Base-by-base conservation (phyloP, 257 asterid genomes). In the Plantago ovata region DNA sequence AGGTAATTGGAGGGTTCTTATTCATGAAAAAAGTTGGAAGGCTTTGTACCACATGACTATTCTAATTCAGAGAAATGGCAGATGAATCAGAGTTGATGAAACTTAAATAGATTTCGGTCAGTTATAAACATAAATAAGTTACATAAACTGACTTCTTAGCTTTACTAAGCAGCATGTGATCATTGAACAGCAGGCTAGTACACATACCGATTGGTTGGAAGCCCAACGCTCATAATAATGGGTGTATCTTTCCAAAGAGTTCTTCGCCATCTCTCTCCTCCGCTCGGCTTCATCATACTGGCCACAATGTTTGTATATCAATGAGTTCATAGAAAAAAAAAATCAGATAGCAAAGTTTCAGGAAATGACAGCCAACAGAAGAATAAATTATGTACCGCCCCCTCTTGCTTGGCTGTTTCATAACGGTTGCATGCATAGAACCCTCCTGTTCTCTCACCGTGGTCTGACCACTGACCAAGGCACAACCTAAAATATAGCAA, bases 201-300 rank as follows among this genome's bases (percentile, higher is more conserved):
- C 51, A 48, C 88, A 66, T 77, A 93, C 99, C 87, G 86, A 75
- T 81, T 93, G 99, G 73, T 93, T 93, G 62, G 99, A 86, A 46
- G 99, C 99, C 99, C 99, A 93, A 54, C 99, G 91, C 72, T 93
- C 99, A 60, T 89, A 93, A 67, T 93, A 93, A 80, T 93, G 99
- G n/a, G 97, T 93, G 81, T 93, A 93, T 85, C 99, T 86, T 71
- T 93, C 99, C 82, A 93, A 72, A 38, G 99, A 93, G 76, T 93
- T 93, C 74, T 93, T 93, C n/a, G 99, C 99, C 99, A 93, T 89
- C 85, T 93, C 99, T 76, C 97, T 89, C 73, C 99, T 83, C 80
- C 79, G 79, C 77, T 93, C 99, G 39, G 95, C 67, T 44, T 93
- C 99, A 73, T 93, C 99, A 78, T 93, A 93, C 99, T 93, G 80